Conservation (phyloP, 148 eudicot species). For the Rhododendron mucronatum region DNA sequence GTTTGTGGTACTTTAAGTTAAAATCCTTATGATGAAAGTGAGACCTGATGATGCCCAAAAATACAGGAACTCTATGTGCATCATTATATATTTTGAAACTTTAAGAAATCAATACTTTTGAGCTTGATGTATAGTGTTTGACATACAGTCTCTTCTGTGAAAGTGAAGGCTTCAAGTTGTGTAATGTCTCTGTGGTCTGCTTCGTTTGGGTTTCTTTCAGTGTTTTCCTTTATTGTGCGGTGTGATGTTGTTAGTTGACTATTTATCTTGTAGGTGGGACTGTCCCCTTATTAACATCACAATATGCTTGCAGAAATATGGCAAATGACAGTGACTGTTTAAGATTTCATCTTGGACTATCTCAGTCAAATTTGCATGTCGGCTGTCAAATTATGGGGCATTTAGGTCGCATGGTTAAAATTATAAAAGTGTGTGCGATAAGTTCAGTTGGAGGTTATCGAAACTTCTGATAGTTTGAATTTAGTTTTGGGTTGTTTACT, state of each 20-base stretch:
- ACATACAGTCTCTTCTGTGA: background rate
- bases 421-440: background rate
- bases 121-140: background rate
- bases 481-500: background rate
- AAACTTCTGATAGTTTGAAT: background rate
- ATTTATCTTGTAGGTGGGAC: background rate
- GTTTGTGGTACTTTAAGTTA: background rate
- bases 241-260: background rate
- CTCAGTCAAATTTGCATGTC: background rate
- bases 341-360: background rate
- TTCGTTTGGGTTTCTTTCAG: background rate
- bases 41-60: background rate
- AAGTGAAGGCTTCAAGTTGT: background rate
- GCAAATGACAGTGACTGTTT: background rate
- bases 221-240: background rate
- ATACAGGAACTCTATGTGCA: background rate
- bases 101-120: background rate
- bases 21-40: background rate
- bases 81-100: background rate
- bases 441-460: background rate
- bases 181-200: background rate
- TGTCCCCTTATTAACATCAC: background rate
- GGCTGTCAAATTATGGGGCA: background rate
- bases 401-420: background rate
- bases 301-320: background rate